These are phyloP conservation scores for Filosporella fistucella DNA, from an alignment of 495 filamentous ascomycete species.

Conservation along the genomic window DNA sequence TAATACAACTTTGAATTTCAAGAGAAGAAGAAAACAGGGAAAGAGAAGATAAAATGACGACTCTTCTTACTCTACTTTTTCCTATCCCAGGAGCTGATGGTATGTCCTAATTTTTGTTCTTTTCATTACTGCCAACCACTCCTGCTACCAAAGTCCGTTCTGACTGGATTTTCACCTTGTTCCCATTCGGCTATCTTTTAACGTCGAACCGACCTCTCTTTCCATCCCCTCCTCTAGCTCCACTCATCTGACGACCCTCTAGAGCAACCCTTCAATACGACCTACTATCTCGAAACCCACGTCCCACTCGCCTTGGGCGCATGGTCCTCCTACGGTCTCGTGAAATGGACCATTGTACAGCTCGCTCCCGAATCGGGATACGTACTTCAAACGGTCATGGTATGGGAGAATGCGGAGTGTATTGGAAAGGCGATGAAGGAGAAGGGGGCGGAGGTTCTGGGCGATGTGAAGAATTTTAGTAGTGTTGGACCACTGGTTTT, in stretches of 20 bases:
- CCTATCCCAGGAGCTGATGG: background rate
- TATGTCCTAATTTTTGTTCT: background rate
- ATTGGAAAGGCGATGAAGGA: background rate
- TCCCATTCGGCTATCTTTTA: background rate
- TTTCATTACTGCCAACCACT: background rate
- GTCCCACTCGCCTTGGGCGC: background rate
- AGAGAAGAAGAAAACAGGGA: too few relatives aligned
- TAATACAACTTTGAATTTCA: too few relatives aligned
- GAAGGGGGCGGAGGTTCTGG: background rate
- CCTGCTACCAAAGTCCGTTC: background rate
- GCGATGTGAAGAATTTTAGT: slow-evolving; percentile 1
- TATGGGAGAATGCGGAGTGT: background rate
- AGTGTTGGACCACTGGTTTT: background rate
- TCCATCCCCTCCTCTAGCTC: too few relatives aligned
- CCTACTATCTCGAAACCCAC: slow-evolving; percentile 6
- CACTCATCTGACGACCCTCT: background rate
- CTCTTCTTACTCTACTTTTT: background rate
- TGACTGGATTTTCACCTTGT: background rate
- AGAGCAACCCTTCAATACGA: background rate
- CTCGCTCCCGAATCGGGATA: background rate
- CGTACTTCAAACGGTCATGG: background rate
- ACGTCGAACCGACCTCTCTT: background rate
- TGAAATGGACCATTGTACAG: background rate
- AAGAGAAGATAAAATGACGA: too few relatives aligned
- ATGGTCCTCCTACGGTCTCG: background rate